Base-by-base conservation (phyloP, 2,329 filamentous ascomycete genomes). In the Fusarium scirpi region DNA sequence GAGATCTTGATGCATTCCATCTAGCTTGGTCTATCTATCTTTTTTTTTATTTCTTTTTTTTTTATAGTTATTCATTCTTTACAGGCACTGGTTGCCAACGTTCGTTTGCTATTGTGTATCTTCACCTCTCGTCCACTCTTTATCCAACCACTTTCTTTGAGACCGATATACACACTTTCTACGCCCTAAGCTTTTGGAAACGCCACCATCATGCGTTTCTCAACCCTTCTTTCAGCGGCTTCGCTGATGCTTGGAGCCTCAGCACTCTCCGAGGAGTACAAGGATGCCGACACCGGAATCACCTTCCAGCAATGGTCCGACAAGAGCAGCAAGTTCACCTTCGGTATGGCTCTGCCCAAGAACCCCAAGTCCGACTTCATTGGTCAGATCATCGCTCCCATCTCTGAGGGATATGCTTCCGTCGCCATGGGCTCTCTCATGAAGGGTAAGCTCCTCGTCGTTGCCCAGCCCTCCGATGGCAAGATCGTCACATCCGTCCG, bases 401-500 rank as follows among this genome's bases (percentile, higher is more conserved):
- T 83, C 13, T 81, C 81, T 41, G 80, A 81, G 48, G 79, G 81
- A 6, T 82, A 82, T 25, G 89, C 88, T 18, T 90, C 87, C 69
- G 73, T 91, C 22, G 85, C 85, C 1, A 82, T 90, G 56, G 85
- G 84, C 12, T 84, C 85, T 7, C 80, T 82, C 51, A 91, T 91
- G 89, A 85, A 84, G 10, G 84, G 85, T 68, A 84, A 84, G 40
- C 79, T 91, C 5, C 83, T 91, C 55, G 79, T 91, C 18, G 80
- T 89, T 69, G 86, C 86, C 4, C 91, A 87, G 83, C 84, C 87
- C 6, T 81, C 86, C 67, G 82, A 84, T 22, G 80, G 82, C 18
- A 77, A 86, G 38, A 81, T 91, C 52, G 79, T 87, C 29, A 89
- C 88, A 0, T 86, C 86, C 2, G 86, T 91, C 77, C 83, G 85